phyloP scores from a whole-genome alignment of 495 filamentous ascomycete genomes.

The Astrothelium macrocarpum region DNA sequence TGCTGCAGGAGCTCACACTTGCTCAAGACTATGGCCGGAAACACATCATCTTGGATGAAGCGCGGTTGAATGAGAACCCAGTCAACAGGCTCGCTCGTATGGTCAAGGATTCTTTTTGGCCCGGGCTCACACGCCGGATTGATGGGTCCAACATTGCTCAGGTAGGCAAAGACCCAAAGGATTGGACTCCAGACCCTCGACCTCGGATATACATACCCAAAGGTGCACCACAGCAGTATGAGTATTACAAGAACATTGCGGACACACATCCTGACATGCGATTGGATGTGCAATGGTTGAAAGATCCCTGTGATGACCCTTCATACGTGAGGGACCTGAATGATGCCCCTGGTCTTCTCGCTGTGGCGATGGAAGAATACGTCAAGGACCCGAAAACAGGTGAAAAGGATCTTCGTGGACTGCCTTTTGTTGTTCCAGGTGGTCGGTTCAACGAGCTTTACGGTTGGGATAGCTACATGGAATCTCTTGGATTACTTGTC shows the following conservation, averaged over 20 bases:
- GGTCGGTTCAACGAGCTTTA: slow-evolving; percentile 97
- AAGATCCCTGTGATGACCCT: slow-evolving; percentile 58
- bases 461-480: slow-evolving; percentile 97
- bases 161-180: slow-evolving; percentile 79
- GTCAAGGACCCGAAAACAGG: slow-evolving; percentile 50
- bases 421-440: slow-evolving; percentile 92
- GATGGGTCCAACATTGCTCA: slow-evolving; percentile 79
- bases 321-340: slow-evolving; percentile 68
- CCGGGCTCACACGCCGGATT: slow-evolving; percentile 74
- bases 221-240: slow-evolving; percentile 77
- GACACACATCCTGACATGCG: slow-evolving; percentile 65
- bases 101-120: slow-evolving; percentile 84
- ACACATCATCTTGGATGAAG: slow-evolving; percentile 77
- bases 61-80: slow-evolving; percentile 82
- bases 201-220: slow-evolving; percentile 86
- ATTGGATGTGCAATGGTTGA: slow-evolving; percentile 72
- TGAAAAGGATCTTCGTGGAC: slow-evolving; percentile 57
- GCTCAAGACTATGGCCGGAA: slow-evolving; percentile 78
- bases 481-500: slow-evolving; percentile 72
- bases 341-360: slow-evolving; percentile 75
- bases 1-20: slow-evolving; percentile 84
- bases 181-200: slow-evolving; percentile 77
- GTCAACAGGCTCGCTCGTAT: slow-evolving; percentile 75
- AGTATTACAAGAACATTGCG: slow-evolving; percentile 76
- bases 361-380: slow-evolving; percentile 75